These are phyloP conservation scores for Cercophora sp. DNA, from an alignment of 495 filamentous ascomycete genomes.

Conservation along the genomic window DNA sequence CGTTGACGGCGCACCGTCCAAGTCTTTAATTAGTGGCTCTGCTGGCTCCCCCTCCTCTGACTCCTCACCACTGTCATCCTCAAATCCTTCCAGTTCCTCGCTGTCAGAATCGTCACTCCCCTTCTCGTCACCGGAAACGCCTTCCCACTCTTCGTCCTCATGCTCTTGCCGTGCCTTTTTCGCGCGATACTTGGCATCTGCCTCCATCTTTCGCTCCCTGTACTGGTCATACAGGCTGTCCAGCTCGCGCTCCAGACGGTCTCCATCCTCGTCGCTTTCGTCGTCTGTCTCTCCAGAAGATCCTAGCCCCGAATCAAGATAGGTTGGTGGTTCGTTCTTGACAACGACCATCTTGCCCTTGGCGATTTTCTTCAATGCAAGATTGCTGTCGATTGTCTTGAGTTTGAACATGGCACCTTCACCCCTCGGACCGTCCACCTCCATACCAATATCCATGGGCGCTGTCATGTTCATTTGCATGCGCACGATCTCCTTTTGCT, in stretches of 20 bases:
- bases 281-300: slow-evolving; percentile 52
- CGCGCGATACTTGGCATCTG: slow-evolving; percentile 80
- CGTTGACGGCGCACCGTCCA: slow-evolving; percentile 45
- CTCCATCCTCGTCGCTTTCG: slow-evolving; percentile 72
- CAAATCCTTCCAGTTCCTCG: slow-evolving; percentile 39
- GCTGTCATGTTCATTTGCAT: slow-evolving; percentile 97
- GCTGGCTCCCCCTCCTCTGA: slow-evolving; percentile 37
- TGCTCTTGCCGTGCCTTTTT: slow-evolving; percentile 83
- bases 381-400: slow-evolving; percentile 70
- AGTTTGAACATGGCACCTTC: slow-evolving; percentile 79
- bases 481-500: slow-evolving; percentile 82
- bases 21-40: slow-evolving; percentile 45
- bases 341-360: slow-evolving; percentile 72
- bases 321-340: slow-evolving; percentile 43
- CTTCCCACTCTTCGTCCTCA: slow-evolving; percentile 85
- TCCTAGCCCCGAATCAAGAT: slow-evolving; percentile 57
- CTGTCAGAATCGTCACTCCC: slow-evolving; percentile 52
- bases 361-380: slow-evolving; percentile 63
- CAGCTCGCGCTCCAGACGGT: slow-evolving; percentile 75
- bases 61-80: slow-evolving; percentile 53
- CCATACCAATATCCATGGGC: slow-evolving; percentile 92
- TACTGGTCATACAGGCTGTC: slow-evolving; percentile 84
- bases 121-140: slow-evolving; percentile 69
- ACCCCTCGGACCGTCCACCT: slow-evolving; percentile 74
- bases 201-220: slow-evolving; percentile 69